Evolutionary conservation across 192 early-diverging fungal species (phyloP).

Genomic region (Pilobolus umbonatus): DNA sequence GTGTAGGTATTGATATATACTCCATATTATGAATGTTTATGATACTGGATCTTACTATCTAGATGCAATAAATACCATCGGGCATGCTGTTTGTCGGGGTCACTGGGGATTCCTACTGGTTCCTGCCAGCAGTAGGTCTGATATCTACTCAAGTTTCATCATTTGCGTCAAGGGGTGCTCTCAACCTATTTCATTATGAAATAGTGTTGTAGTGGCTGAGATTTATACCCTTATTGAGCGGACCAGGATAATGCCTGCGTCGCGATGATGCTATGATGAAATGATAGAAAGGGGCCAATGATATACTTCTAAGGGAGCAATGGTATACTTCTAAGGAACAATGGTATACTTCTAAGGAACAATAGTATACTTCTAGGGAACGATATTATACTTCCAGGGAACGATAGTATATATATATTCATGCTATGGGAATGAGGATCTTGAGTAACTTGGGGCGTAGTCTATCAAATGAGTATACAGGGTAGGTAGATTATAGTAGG

Average conservation of each 20-base stretch:
- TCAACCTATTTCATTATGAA: neutral
- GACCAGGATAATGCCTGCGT: conserved; percentile 11
- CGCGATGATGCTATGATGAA: conserved; percentile 12
- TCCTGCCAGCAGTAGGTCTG: neutral
- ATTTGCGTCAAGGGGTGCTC: conserved; percentile 7
- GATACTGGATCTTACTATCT: neutral
- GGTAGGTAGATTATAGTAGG: no score
- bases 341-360: no score
- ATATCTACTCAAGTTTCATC: neutral
- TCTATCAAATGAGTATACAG: no score
- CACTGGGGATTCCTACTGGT: neutral
- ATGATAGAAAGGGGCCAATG: neutral
- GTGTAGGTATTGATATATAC: neutral
- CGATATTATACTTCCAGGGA: no score
- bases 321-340: no score
- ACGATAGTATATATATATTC: no score
- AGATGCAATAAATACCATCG: neutral
- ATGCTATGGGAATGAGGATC: no score
- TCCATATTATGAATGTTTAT: neutral
- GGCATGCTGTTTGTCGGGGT: no score
- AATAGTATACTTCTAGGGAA: no score
- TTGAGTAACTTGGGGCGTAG: no score
- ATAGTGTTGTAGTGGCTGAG: neutral
- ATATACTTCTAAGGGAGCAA: no score
- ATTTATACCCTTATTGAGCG: conserved; percentile 10